phyloP scores from a whole-genome alignment of 805 yeast genomes.

The Saccharomycodes ludwigii region DNA sequence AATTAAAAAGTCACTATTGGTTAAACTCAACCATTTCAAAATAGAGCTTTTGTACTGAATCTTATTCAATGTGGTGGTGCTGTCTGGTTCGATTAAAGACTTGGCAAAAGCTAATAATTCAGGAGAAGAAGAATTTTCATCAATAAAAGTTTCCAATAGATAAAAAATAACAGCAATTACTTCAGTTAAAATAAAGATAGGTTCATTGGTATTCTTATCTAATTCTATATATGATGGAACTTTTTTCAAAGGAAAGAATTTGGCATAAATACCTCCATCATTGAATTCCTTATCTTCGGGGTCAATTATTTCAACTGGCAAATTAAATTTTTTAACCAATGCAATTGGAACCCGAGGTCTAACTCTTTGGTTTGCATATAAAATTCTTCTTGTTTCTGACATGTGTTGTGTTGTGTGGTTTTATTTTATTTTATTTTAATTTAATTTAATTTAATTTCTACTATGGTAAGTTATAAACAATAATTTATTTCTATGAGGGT shows the following conservation, averaged over 20 bases:
- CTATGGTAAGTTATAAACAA: no score
- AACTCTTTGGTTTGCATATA: slow-evolving; percentile 34
- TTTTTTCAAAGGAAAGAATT: slow-evolving; percentile 51
- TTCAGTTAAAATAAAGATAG: slow-evolving; percentile 49
- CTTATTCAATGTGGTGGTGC: slow-evolving; percentile 38
- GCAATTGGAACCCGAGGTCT: slow-evolving; percentile 33
- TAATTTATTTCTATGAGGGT: no score
- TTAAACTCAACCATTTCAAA: slow-evolving; percentile 67
- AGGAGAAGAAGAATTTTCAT: slow-evolving; percentile 24
- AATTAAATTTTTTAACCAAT: slow-evolving; percentile 43
- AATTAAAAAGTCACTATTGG: slow-evolving; percentile 53
- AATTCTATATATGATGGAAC: slow-evolving; percentile 61
- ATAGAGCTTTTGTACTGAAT: slow-evolving; percentile 26
- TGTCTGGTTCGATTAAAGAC: slow-evolving; percentile 23
- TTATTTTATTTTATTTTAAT: no score
- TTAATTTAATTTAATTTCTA: no score
- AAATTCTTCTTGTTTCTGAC: no score
- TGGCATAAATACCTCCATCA: slow-evolving; percentile 29
- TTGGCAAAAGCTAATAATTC: slow-evolving; percentile 46
- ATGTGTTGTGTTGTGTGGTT: no score
- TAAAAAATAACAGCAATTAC: slow-evolving; percentile 51
- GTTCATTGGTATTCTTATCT: slow-evolving; percentile 31
- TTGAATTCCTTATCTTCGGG: slow-evolving; percentile 22
- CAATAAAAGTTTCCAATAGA: slow-evolving; percentile 25
- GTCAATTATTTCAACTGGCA: slow-evolving; percentile 42